A percentile compares a stretch with the other conserved stretches of the same genome.
Evolutionary conservation across 768 basidiomycete genomes (phyloP).

Genomic region (Boletus vermiculosoides): DNA sequence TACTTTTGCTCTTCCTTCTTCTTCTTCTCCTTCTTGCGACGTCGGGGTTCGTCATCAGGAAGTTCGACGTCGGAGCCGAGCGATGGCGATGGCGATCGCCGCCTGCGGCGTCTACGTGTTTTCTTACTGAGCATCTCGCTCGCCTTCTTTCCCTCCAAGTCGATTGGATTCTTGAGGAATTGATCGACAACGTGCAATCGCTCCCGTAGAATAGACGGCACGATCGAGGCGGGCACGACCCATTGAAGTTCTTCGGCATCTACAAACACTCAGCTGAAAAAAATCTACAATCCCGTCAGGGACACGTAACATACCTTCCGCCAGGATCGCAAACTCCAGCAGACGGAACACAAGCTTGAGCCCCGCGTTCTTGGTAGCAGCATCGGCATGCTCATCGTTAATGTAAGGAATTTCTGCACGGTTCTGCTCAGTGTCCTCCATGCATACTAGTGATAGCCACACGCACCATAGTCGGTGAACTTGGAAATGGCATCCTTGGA

Average conservation of each 20-base stretch:
- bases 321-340: constrained; percentile 62
- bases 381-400: constrained; percentile 71
- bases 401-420: constrained; percentile 73
- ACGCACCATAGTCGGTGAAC: constrained; percentile 75
- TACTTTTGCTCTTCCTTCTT: constrained; percentile 70
- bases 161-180: constrained; percentile 78
- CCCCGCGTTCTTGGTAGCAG: constrained; percentile 72
- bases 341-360: constrained; percentile 86
- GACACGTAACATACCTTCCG: constrained; percentile 53
- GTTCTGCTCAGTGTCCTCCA: neutral
- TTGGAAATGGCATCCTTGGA: constrained; percentile 70
- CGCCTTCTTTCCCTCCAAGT: constrained; percentile 75
- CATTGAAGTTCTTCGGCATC: constrained; percentile 77
- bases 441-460: neutral
- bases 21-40: constrained; percentile 47
- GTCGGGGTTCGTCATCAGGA: constrained; percentile 35
- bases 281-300: neutral
- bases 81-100: constrained; percentile 48
- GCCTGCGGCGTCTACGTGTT: constrained; percentile 48
- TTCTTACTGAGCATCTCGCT: constrained; percentile 70
- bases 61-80: constrained; percentile 44
- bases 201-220: constrained; percentile 64
- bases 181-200: constrained; percentile 76
- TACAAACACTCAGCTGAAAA: constrained; percentile 25
- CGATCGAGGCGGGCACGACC: constrained; percentile 74